Conservation (phyloP, 179 eudicot species). For the Silene noctiflora region DNA sequence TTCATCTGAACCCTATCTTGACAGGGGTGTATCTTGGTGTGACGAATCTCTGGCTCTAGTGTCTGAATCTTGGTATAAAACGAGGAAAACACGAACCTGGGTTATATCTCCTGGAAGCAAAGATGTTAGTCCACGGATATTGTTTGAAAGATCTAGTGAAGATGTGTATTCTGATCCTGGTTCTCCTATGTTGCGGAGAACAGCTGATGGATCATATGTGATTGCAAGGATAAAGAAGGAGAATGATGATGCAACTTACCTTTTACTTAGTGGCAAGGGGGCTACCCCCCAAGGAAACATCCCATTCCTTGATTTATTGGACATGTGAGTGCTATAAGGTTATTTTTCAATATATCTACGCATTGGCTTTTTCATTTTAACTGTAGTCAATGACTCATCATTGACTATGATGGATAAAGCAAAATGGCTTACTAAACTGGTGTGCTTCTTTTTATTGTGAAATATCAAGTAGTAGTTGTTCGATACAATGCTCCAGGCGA, state of each 20-base stretch:
- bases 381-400: too few species aligned
- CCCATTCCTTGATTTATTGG: slow-evolving; percentile 88
- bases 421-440: too few species aligned
- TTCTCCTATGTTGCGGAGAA: slow-evolving; percentile 88
- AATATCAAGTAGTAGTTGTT: too few species aligned
- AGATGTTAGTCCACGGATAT: slow-evolving; percentile 60
- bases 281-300: slow-evolving; percentile 91
- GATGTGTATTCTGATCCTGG: slow-evolving; percentile 99
- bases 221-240: slow-evolving; percentile 78
- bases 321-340: slow-evolving; percentile 57
- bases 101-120: slow-evolving; percentile 73
- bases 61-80: slow-evolving; percentile 93
- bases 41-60: slow-evolving; percentile 89
- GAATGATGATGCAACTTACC: slow-evolving; percentile 59
- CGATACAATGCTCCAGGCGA: too few species aligned
- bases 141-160: slow-evolving; percentile 91
- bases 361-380: too few species aligned
- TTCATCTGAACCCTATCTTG: slow-evolving; percentile 17
- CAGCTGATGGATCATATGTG: slow-evolving; percentile 64
- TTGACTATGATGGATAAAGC: too few species aligned
- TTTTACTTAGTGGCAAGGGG: slow-evolving; percentile 82
- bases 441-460: too few species aligned
- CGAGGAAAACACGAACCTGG: slow-evolving; percentile 82
- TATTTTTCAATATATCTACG: not conserved
- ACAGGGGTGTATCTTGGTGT: slow-evolving; percentile 93